Percentiles rank a stretch among this genome's conserved stretches.
These are phyloP conservation scores for Lentinula raphanica DNA, from an alignment of 768 basidiomycete species.

Conservation along the genomic window DNA sequence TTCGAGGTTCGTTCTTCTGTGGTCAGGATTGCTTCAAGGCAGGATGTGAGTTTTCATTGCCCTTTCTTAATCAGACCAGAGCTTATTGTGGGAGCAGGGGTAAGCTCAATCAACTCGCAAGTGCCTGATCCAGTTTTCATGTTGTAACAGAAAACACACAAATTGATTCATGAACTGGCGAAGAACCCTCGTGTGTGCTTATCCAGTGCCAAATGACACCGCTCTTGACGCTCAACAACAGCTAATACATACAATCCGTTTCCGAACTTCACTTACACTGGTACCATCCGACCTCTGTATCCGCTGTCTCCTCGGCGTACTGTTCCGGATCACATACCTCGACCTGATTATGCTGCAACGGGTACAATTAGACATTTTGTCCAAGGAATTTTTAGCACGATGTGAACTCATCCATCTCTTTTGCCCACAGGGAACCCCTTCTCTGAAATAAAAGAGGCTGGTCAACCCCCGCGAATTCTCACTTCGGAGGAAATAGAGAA, in stretches of 20 bases:
- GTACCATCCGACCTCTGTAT: constrained; percentile 75
- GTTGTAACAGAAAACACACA: constrained; percentile 68
- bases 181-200: constrained; percentile 16
- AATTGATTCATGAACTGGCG: constrained; percentile 65
- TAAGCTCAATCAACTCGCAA: constrained; percentile 11
- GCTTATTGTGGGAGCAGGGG: constrained; percentile 16
- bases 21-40: constrained; percentile 95
- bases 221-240: constrained; percentile 18
- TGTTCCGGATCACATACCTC: constrained; percentile 78
- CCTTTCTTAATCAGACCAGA: neutral
- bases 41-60: constrained; percentile 59
- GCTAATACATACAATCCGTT: constrained; percentile 81
- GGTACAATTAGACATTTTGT: constrained; percentile 40
- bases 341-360: constrained; percentile 83
- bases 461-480: constrained; percentile 63
- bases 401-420: constrained; percentile 17
- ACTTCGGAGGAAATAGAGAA: constrained; percentile 75
- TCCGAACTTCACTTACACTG: constrained; percentile 72
- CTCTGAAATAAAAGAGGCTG: constrained; percentile 51
- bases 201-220: neutral
- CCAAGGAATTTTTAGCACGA: constrained; percentile 10
- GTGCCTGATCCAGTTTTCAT: neutral
- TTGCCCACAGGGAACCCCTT: constrained; percentile 47
- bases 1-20: constrained; percentile 86
- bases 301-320: constrained; percentile 75